These are phyloP conservation scores for Halteria grandinella DNA, from an alignment of 73 alveolate genomes.

Conservation along the genomic window DNA sequence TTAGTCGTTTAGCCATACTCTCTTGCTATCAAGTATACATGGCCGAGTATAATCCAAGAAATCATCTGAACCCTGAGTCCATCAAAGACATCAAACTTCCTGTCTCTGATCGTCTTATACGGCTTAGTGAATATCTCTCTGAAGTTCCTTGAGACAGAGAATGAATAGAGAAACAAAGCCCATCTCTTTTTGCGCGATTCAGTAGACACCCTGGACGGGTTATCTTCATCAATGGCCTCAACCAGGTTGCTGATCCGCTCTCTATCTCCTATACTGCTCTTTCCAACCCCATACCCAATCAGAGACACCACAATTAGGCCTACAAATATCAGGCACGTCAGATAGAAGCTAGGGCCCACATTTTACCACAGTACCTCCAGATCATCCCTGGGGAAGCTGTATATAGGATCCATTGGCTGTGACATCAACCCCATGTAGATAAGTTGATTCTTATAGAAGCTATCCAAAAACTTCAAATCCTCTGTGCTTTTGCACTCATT, in stretches of 20 bases:
- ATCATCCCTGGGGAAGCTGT: too few relatives aligned
- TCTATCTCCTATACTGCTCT: conserved; percentile 26
- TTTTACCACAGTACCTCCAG: too few relatives aligned
- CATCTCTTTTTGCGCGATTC: conserved; percentile 38
- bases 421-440: too few relatives aligned
- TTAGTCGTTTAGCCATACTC: conserved; percentile 22
- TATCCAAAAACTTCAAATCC: too few relatives aligned
- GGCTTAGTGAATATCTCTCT: conserved; percentile 27
- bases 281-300: conserved; percentile 33
- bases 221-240: conserved; percentile 34
- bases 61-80: conserved; percentile 18
- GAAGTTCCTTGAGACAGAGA: conserved; percentile 44
- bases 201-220: neutral
- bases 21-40: conserved; percentile 25
- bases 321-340: neutral
- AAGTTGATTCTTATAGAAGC: too few relatives aligned
- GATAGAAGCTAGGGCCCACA: conserved; percentile 1
- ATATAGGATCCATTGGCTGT: too few relatives aligned
- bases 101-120: conserved; percentile 24
- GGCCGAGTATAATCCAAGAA: conserved; percentile 49
- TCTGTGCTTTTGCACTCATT: too few relatives aligned
- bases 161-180: conserved; percentile 33
- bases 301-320: conserved; percentile 17
- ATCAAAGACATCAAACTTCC: conserved; percentile 38
- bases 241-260: conserved; percentile 29